phyloP scores from a whole-genome alignment of 108 stramenopile genomes.

The Nannochloropsis gaditana region DNA sequence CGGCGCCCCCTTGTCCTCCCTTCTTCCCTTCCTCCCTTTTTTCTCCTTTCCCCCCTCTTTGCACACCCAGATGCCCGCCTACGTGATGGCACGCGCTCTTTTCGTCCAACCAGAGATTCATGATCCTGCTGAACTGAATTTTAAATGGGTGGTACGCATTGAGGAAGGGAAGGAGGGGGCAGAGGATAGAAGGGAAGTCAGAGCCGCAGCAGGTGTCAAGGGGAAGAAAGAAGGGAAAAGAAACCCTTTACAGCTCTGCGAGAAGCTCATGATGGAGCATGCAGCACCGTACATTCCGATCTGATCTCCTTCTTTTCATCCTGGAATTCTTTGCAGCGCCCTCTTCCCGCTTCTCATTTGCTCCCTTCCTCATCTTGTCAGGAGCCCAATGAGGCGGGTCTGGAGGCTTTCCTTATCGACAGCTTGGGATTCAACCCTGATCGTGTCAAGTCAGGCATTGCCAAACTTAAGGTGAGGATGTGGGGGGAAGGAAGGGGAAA shows the following conservation, averaged over 20 bases:
- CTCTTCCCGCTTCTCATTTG: neutral
- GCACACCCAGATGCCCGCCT: constrained; percentile 56
- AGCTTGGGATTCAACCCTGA: constrained; percentile 85
- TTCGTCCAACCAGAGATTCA: constrained; percentile 74
- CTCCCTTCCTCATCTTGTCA: neutral
- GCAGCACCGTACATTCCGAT: no score
- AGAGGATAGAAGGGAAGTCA: neutral
- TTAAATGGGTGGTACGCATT: neutral
- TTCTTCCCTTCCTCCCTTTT: constrained; percentile 37
- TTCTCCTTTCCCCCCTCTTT: neutral
- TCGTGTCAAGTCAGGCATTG: constrained; percentile 73
- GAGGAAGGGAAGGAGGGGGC: neutral
- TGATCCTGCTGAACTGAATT: neutral
- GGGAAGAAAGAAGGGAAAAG: no score
- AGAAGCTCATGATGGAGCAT: no score
- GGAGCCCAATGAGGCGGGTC: constrained; percentile 65
- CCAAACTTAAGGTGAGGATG: constrained; percentile 76
- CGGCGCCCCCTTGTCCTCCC: neutral
- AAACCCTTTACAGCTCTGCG: no score
- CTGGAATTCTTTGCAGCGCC: neutral
- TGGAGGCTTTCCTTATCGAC: constrained; percentile 77
- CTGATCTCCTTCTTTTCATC: no score
- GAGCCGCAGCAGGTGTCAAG: neutral
- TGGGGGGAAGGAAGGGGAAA: constrained; percentile 49
- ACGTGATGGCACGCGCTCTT: constrained; percentile 69